Evolutionary conservation across 176 grass and related monocot genomes (phyloP), one percentile per base, ranked within the genome.

Genomic region (Musa itinerans): DNA sequence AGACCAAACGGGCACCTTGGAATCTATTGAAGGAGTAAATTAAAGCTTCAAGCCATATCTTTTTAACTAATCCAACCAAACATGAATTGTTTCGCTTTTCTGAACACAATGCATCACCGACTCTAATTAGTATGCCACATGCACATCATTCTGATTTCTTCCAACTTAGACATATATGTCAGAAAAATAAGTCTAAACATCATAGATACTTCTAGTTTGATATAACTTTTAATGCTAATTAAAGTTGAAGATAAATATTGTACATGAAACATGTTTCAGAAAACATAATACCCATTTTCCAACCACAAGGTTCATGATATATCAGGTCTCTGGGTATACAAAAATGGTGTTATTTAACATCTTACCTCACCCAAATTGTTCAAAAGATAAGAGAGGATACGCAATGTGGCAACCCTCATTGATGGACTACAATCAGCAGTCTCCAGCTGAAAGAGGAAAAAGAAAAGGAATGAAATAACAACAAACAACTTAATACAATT

Each of bases 381-480:
- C 77, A 99, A 81, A 57, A 99, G 86, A 85, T 94, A 94, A 54
- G 88, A 99, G 59, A 99, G 74, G 81, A 99, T 89, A 55, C 95
- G 88, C 80, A 94, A 83, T 83, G 76, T 71, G 81, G 88, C 84
- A 50, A 94, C 86, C 78, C 78, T 87, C 82, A 85, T 93, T 19
- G 80, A 57, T 87, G 86, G 75, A 83, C 53, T 94, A 80, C 81
- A 93, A 80, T 93, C 84, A 74, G 80, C 87, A 81, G 95, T 91
- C 80, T 94, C 90, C 80, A 98, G 78, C 95, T 97, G 88, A 78
- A 84, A 76, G 51, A 52, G 76, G 66, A 76, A 50, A 82, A 78
- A 68, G 6, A 67, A 26, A 43, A 4, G 53, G 43, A 65, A 7
- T 63, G 77, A 73, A 62, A 72, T 54, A 24, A 80, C 58, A n/a